phyloP scores from a whole-genome alignment of 2,329 filamentous ascomycete genomes.

The Phoma sp. region DNA sequence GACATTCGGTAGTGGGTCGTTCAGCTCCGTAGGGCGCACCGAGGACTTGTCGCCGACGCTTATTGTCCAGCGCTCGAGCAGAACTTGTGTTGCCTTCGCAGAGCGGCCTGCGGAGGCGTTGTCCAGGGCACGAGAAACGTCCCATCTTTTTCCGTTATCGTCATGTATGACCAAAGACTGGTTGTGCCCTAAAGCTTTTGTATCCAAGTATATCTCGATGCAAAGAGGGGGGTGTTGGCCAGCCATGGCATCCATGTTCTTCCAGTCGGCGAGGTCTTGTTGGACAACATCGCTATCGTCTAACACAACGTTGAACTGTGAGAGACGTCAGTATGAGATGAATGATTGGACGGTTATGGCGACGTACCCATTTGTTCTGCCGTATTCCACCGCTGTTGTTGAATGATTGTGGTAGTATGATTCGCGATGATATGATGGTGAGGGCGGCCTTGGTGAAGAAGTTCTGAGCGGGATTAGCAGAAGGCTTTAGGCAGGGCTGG shows the following conservation, averaged over 20 bases:
- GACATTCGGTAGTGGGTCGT: conserved; percentile 76
- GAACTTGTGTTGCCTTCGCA: conserved; percentile 69
- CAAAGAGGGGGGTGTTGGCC: conserved; percentile 82
- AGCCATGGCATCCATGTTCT: conserved; percentile 76
- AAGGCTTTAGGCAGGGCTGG: not conserved
- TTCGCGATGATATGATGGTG: conserved; percentile 81
- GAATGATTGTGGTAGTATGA: conserved; percentile 69
- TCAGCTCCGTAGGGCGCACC: conserved; percentile 64
- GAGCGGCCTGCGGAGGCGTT: conserved; percentile 59
- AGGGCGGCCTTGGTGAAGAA: conserved; percentile 89
- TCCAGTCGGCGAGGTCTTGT: conserved; percentile 84
- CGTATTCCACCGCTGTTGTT: conserved; percentile 68
- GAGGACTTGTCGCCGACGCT: conserved; percentile 71
- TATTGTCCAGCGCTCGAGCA: conserved; percentile 90
- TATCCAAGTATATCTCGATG: conserved; percentile 89
- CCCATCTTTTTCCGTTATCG: conserved; percentile 89
- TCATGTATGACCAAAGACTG: conserved; percentile 89
- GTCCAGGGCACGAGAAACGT: conserved; percentile 84
- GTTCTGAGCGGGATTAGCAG: conserved; percentile 66
- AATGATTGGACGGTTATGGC: not conserved
- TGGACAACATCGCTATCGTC: conserved; percentile 89
- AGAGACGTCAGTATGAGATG: conserved; percentile 17
- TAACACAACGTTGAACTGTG: conserved; percentile 91
- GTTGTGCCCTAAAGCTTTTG: conserved; percentile 77
- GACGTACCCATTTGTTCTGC: conserved; percentile 85